Evolutionary conservation across 371 early-diverging fungal species (phyloP).

Genomic region (Dichotomocladium elegans): DNA sequence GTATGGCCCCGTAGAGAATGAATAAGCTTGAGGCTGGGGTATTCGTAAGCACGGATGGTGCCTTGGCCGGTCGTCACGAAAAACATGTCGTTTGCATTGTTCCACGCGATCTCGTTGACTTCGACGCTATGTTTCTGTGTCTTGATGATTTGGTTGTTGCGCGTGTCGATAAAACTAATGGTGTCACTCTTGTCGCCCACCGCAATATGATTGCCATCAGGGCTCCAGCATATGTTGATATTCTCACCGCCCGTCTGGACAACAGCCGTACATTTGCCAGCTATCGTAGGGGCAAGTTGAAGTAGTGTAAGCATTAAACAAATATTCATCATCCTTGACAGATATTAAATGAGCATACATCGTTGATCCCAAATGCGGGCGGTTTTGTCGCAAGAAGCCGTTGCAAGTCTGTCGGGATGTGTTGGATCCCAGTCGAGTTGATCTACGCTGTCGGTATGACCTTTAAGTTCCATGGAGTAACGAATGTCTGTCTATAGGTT

Average conservation of each 20-base stretch:
- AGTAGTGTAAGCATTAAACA: no score
- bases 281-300: no score
- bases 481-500: conserved; percentile 52
- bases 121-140: conserved; percentile 55
- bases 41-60: conserved; percentile 65
- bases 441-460: conserved; percentile 85
- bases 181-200: conserved; percentile 84
- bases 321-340: neutral
- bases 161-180: conserved; percentile 74
- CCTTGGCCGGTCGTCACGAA: conserved; percentile 79
- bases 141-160: conserved; percentile 53
- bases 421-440: conserved; percentile 82
- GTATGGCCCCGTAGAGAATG: conserved; percentile 72
- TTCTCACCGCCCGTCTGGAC: conserved; percentile 78
- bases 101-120: conserved; percentile 81
- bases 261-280: conserved; percentile 58
- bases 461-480: conserved; percentile 66
- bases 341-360: conserved; percentile 38
- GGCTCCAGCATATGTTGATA: conserved; percentile 85
- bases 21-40: conserved; percentile 53
- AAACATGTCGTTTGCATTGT: conserved; percentile 71
- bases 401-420: conserved; percentile 71
- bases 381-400: conserved; percentile 83
- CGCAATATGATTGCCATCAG: conserved; percentile 74
- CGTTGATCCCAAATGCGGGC: conserved; percentile 87